Conservation (phyloP, 2,329 filamentous ascomycete species). For the Ophiocordyceps camponoti-saundersi region DNA sequence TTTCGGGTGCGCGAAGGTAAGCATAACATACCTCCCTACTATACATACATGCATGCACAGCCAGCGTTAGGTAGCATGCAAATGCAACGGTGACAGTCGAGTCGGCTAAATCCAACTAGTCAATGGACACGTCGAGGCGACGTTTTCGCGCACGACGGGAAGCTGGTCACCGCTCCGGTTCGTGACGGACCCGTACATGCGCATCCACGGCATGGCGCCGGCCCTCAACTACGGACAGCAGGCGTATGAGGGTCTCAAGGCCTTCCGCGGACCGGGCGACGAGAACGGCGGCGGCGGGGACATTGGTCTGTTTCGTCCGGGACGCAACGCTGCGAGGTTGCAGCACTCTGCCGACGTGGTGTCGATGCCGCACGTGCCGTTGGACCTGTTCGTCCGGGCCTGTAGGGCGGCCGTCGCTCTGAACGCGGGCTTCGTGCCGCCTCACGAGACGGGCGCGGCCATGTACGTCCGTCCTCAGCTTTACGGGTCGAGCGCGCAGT, state of each 20-base stretch:
- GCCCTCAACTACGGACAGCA: constrained; percentile 95
- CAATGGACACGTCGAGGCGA: constrained; percentile 84
- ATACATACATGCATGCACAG: neutral
- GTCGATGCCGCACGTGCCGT: constrained; percentile 67
- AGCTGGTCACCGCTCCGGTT: constrained; percentile 67
- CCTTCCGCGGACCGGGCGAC: constrained; percentile 64
- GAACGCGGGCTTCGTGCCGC: constrained; percentile 84
- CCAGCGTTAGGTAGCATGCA: neutral
- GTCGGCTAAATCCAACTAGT: constrained; percentile 33
- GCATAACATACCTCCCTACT: neutral
- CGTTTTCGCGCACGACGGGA: constrained; percentile 57
- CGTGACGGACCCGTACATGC: constrained; percentile 67
- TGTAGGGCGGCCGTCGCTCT: constrained; percentile 68
- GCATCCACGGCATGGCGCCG: constrained; percentile 87
- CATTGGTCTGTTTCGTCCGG: constrained; percentile 78
- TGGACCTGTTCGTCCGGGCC: constrained; percentile 56
- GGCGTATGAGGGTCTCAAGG: constrained; percentile 96
- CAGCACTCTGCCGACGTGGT: constrained; percentile 72
- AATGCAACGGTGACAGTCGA: neutral
- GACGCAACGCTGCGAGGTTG: constrained; percentile 70
- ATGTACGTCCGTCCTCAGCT: constrained; percentile 86
- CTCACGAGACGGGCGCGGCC: constrained; percentile 72
- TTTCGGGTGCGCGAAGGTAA: constrained; percentile 82
- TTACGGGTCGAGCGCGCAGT: constrained; percentile 74
- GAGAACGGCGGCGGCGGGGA: constrained; percentile 40